These are phyloP conservation scores for Acanthamoeba quina DNA, from an alignment of 208 protist genomes.

Conservation along the genomic window DNA sequence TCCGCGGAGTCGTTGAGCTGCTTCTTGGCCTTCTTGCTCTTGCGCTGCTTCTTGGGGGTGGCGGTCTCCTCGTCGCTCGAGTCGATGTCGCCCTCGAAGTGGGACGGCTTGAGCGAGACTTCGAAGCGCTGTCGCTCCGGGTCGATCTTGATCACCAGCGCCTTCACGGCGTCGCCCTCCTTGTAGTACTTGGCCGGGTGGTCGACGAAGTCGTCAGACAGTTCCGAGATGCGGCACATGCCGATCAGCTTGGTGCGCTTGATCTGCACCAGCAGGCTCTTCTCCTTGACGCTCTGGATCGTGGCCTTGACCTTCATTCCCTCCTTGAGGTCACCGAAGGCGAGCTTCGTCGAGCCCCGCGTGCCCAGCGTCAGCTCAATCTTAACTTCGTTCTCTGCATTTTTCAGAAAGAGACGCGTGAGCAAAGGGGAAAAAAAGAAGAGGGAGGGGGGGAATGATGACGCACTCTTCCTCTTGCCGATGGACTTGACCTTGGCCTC, in stretches of 20 bases:
- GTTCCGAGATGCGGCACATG: slow-evolving; percentile 70
- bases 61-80: background rate
- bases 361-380: slow-evolving; percentile 8
- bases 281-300: slow-evolving; percentile 42
- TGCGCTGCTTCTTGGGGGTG: slow-evolving; percentile 10
- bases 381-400: background rate
- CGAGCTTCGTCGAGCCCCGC: background rate
- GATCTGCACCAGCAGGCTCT: slow-evolving; percentile 75
- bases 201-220: slow-evolving; percentile 62
- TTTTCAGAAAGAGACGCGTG: background rate
- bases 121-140: slow-evolving; percentile 62
- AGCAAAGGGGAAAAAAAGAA: background rate
- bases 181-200: slow-evolving; percentile 26
- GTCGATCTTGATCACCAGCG: slow-evolving; percentile 72
- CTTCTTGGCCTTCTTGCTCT: slow-evolving; percentile 24
- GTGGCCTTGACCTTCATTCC: slow-evolving; percentile 72
- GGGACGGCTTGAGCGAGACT: slow-evolving; percentile 71
- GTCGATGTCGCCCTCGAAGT: slow-evolving; percentile 59
- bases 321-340: slow-evolving; percentile 71
- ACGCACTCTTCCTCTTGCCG: background rate
- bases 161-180: slow-evolving; percentile 76
- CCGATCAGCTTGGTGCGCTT: slow-evolving; percentile 45
- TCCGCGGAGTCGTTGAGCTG: slow-evolving; percentile 1
- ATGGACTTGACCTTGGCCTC: slow-evolving; percentile 28
- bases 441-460: too few species aligned